Percentiles rank a stretch among this genome's conserved stretches.
Conservation (phyloP, 371 early-diverging fungal genomes). For the Neoconidiobolus thromboides region DNA sequence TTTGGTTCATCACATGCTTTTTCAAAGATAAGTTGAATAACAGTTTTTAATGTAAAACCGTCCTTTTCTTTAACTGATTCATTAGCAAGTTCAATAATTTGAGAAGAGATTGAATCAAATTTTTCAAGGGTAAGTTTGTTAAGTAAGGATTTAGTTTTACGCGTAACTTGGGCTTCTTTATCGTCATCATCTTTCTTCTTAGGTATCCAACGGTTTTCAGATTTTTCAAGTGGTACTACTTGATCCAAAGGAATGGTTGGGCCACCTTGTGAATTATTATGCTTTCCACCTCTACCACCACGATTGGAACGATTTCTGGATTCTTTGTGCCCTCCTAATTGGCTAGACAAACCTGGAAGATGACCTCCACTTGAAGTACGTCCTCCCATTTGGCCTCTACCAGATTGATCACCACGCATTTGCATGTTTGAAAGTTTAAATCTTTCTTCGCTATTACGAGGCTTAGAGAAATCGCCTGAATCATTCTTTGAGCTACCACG, state of each 20-base stretch:
- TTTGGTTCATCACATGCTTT: slow-evolving; percentile 88
- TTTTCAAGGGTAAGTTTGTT: slow-evolving; percentile 92
- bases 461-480: slow-evolving; percentile 10
- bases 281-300: slow-evolving; percentile 22
- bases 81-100: slow-evolving; percentile 62
- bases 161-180: slow-evolving; percentile 35
- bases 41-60: slow-evolving; percentile 46
- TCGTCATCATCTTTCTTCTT: slow-evolving; percentile 8
- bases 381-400: slow-evolving; percentile 20
- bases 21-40: slow-evolving; percentile 72
- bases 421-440: slow-evolving; percentile 17
- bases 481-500: slow-evolving; percentile 14
- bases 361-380: slow-evolving; percentile 29
- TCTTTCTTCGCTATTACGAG: slow-evolving; percentile 25
- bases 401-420: slow-evolving; percentile 26
- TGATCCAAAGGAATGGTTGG: slow-evolving; percentile 40
- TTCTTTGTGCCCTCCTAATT: slow-evolving; percentile 13
- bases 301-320: slow-evolving; percentile 21
- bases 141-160: slow-evolving; percentile 69
- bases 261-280: slow-evolving; percentile 24
- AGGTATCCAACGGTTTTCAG: slow-evolving; percentile 75
- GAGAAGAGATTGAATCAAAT: slow-evolving; percentile 64
- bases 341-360: slow-evolving; percentile 15
- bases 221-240: slow-evolving; percentile 51
- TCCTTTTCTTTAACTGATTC: slow-evolving; percentile 42